phyloP scores from a whole-genome alignment of 108 stramenopile genomes.

The Schizochytrium sp. region DNA sequence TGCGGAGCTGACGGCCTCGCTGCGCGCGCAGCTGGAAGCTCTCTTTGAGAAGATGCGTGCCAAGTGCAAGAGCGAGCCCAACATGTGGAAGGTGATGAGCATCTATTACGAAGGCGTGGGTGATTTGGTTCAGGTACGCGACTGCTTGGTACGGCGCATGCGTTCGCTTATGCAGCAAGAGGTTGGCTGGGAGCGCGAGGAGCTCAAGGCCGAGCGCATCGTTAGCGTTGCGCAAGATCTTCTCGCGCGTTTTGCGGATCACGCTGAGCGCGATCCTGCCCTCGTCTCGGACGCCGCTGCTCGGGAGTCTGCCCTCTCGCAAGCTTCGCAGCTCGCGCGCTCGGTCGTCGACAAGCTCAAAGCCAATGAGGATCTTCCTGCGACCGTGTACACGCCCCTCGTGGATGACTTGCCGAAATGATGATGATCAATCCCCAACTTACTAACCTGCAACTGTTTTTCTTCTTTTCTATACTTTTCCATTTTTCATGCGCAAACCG shows the following conservation, averaged over 20 bases:
- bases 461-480: no score
- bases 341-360: neutral
- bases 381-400: neutral
- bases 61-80: neutral
- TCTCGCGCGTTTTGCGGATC: neutral
- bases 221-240: neutral
- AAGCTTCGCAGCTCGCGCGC: neutral
- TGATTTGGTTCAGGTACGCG: neutral
- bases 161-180: conserved; percentile 1
- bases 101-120: neutral
- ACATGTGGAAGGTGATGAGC: neutral
- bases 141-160: neutral
- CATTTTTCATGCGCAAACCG: no score
- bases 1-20: neutral
- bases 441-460: no score
- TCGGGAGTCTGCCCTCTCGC: neutral
- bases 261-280: neutral
- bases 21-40: neutral
- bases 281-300: neutral
- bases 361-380: neutral
- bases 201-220: neutral
- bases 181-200: neutral
- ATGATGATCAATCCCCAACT: no score
- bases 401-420: neutral
- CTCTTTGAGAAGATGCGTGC: neutral